Base-by-base conservation (phyloP, 1,139 yeast species). In the Ogataea hybrid region DNA sequence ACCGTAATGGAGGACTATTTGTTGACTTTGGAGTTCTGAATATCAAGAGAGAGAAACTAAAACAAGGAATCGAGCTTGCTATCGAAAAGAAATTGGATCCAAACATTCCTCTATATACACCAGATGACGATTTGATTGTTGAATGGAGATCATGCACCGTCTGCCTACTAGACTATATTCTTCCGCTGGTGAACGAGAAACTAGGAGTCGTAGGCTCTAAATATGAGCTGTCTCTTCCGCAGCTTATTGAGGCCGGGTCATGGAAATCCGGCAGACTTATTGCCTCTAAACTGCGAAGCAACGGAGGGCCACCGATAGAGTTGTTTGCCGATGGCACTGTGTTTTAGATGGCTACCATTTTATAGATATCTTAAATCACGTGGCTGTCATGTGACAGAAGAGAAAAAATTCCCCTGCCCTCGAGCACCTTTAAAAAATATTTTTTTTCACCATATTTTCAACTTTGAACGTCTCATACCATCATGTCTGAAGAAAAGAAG, bases 401-500 rank as follows among this genome's bases (percentile, higher is more conserved):
- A n/a, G n/a, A 9, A 28, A 32, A 11, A 4, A 20, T 17, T 2
- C 4, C 14, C 31, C 31, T 28, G 10, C 30, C 17, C 21, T 23
- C 7, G n/a, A 9, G 17, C 25, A 23, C 10, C 12, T 17, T 11
- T 3, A 32, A 16, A 29, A 30, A 39, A 27, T 28, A 28, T 23
- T 45, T 50, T 42, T 42, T 38, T 23, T 20, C 9, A 33, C n/a
- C 18, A 22, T 39, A 44, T 49, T 43, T 35, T 37, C 37, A 46
- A 42, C 49, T 43, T 49, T 45, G 58, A 59, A 58, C 64, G 63
- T 60, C 64, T 56, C 41, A 32, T 34, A 32, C 42, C 43, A 53
- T 33, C 62, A 84, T 84, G 92, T 81, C 92, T 71, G 83, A 81
- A 77, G 88, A 88, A 80, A 92, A 86, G 79, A 77, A 77, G 67